A percentile compares a stretch with the other conserved stretches of the same genome.
phyloP scores from a whole-genome alignment of 257 asterid species.

The Solanum corneliomulleri region DNA sequence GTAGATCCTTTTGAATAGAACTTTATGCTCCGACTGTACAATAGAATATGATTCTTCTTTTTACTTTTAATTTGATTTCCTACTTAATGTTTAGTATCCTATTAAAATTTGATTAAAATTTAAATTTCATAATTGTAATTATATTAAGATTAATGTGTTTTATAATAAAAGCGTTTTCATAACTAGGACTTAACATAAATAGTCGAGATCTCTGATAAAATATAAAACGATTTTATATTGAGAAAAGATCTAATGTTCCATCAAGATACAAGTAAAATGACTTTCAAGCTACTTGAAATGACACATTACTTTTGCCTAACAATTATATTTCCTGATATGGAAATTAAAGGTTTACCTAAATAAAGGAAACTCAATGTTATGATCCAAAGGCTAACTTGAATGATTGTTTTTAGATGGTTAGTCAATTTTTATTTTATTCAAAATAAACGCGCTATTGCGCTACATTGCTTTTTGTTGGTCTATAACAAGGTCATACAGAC shows the following conservation, averaged over 20 bases:
- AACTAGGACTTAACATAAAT: not conserved
- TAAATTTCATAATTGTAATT: no score
- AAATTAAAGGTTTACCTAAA: conserved; percentile 1
- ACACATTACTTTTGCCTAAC: not conserved
- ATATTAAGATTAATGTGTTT: no score
- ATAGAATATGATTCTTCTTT: conserved; percentile 27
- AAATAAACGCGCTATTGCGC: not conserved
- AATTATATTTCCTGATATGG: conserved; percentile 19
- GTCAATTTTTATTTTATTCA: not conserved
- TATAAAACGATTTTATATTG: not conserved
- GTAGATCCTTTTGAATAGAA: not conserved
- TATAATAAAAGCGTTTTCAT: no score
- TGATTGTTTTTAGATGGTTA: not conserved
- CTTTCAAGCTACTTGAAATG: conserved; percentile 11
- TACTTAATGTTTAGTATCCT: no score
- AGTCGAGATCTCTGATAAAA: not conserved
- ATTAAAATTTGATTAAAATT: no score
- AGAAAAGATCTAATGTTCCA: not conserved
- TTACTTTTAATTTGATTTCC: not conserved
- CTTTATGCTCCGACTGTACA: conserved; percentile 7
- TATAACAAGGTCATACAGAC: not conserved
- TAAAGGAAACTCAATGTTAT: not conserved
- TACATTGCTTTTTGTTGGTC: not conserved
- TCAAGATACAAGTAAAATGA: not conserved
- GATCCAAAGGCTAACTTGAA: not conserved